phyloP scores from a whole-genome alignment of 257 asterid species.

The Petunia secreta region DNA sequence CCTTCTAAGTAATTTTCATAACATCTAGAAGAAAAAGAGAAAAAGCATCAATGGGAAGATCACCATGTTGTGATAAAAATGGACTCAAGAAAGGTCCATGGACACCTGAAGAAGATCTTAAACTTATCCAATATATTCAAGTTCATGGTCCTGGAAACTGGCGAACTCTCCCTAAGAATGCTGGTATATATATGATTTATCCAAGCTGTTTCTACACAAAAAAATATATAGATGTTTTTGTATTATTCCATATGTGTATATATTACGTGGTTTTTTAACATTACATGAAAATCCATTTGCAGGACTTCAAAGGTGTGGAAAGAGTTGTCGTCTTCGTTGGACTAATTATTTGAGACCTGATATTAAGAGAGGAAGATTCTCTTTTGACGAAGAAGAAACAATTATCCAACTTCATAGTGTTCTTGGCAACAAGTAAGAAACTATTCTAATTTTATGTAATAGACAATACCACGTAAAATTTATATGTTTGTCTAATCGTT shows the following conservation, averaged over 20 bases:
- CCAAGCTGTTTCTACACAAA: not conserved
- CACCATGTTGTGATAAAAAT: slow-evolving; percentile 78
- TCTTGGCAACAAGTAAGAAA: slow-evolving; percentile 83
- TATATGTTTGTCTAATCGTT: not conserved
- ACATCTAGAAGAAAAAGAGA: not conserved
- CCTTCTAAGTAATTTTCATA: not conserved
- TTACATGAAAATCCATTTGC: not conserved
- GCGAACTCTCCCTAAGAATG: slow-evolving; percentile 77
- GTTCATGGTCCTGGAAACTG: slow-evolving; percentile 76
- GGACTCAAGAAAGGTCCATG: slow-evolving; percentile 91
- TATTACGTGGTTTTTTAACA: not conserved
- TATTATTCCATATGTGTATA: not conserved
- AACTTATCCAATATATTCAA: slow-evolving; percentile 61
- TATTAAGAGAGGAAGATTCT: slow-evolving; percentile 82
- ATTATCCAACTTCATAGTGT: slow-evolving; percentile 79
- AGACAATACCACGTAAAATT: no score
- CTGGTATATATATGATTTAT: slow-evolving; percentile 47
- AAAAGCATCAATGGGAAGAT: slow-evolving; percentile 63
- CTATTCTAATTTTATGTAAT: no score
- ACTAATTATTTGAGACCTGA: slow-evolving; percentile 81
- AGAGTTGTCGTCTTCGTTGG: slow-evolving; percentile 92
- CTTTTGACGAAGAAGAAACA: slow-evolving; percentile 85
- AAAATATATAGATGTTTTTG: not conserved
- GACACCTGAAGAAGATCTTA: slow-evolving; percentile 77
- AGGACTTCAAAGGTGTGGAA: slow-evolving; percentile 87